Percentiles rank a stretch among this genome's conserved stretches.
Evolutionary conservation across 176 grass and related monocot species (phyloP).

Genomic region (Zea luxurians): DNA sequence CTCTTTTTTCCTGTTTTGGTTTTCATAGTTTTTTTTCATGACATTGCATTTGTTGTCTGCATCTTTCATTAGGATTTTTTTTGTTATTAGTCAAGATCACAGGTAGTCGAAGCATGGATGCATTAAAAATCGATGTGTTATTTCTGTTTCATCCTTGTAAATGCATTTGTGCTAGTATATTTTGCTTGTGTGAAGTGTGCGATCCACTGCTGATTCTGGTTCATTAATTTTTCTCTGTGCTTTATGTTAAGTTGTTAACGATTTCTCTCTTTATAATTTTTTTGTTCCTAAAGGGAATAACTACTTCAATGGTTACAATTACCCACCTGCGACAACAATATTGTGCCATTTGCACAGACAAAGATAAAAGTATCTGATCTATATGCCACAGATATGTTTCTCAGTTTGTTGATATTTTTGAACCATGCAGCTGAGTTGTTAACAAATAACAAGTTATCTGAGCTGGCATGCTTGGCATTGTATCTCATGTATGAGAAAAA

Average conservation of each 20-base stretch:
- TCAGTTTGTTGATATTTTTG: constrained; percentile 21
- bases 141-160: constrained; percentile 6
- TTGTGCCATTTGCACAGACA: constrained; percentile 5
- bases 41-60: constrained; percentile 8
- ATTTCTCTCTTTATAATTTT: not conserved
- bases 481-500: constrained; percentile 99
- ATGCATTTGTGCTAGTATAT: not conserved
- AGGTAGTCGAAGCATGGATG: not conserved
- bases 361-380: constrained; percentile 28
- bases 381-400: constrained; percentile 10
- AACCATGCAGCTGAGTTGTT: constrained; percentile 78
- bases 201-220: not conserved
- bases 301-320: not conserved
- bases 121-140: constrained; percentile 16
- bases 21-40: not conserved
- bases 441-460: constrained; percentile 96
- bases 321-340: not conserved
- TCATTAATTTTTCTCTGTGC: not conserved
- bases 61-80: constrained; percentile 9
- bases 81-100: constrained; percentile 8
- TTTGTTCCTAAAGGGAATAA: not conserved
- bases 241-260: not conserved
- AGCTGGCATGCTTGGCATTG: constrained; percentile 93
- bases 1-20: not conserved
- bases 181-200: not conserved